These are phyloP conservation scores for Chlorophyllum brunneum DNA, from an alignment of 768 basidiomycete species.

Conservation along the genomic window DNA sequence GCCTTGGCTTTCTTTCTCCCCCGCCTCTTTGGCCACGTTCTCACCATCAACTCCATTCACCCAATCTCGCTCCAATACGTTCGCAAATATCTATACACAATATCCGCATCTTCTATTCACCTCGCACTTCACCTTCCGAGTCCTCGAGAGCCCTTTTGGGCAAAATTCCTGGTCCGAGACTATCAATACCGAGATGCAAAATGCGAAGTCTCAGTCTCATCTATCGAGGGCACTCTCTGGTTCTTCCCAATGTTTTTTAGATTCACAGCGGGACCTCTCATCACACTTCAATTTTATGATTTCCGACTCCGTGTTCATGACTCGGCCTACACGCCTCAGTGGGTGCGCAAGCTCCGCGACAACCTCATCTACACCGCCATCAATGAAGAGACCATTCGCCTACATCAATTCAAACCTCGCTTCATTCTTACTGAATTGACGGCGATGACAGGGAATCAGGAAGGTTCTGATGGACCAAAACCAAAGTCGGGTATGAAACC, in stretches of 20 bases:
- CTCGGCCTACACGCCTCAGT: neutral
- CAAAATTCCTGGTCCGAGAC: neutral
- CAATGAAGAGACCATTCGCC: neutral
- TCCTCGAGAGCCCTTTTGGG: neutral
- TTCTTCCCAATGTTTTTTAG: constrained; percentile 1
- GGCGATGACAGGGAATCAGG: neutral
- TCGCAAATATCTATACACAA: neutral
- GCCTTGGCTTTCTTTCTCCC: neutral
- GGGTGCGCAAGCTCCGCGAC: neutral
- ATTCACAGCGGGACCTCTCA: constrained; percentile 1
- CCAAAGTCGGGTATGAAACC: neutral
- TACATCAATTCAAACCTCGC: neutral
- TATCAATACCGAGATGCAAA: constrained; percentile 1
- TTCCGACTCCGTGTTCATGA: neutral
- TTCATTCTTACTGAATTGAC: neutral
- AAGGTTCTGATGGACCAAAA: neutral
- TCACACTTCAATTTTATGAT: neutral
- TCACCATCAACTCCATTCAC: neutral
- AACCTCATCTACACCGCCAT: neutral
- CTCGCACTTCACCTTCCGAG: neutral
- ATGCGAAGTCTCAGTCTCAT: neutral
- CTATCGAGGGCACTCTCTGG: neutral
- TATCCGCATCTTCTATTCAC: neutral
- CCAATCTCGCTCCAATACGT: neutral
- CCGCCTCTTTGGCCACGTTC: neutral